Conservation (phyloP, 2,329 filamentous ascomycete genomes). For the Podosphaera leucotricha region DNA sequence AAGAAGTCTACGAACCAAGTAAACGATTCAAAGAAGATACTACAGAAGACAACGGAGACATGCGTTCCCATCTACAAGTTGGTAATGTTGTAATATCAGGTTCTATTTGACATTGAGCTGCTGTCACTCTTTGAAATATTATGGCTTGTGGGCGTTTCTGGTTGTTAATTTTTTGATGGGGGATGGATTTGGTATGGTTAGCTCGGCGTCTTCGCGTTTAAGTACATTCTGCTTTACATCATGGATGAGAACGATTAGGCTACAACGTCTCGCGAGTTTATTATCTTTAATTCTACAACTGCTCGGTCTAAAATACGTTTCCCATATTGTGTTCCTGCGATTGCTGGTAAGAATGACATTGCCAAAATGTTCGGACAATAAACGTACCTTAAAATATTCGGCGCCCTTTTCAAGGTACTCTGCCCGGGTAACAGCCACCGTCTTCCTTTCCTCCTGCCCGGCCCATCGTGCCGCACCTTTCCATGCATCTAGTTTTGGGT, state of each 20-base stretch:
- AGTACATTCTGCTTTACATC: background rate
- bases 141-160: conserved; percentile 3
- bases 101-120: conserved; percentile 7
- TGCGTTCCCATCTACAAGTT: conserved; percentile 25
- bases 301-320: conserved; percentile 25
- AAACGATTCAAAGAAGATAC: conserved; percentile 19
- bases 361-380: background rate
- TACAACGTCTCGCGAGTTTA: background rate
- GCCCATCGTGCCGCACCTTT: conserved; percentile 78
- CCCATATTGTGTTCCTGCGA: conserved; percentile 40
- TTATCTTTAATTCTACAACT: conserved; percentile 1
- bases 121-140: conserved; percentile 1
- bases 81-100: conserved; percentile 15
- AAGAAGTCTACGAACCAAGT: conserved; percentile 8
- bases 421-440: conserved; percentile 46
- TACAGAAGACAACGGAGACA: conserved; percentile 28
- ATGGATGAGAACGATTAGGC: background rate
- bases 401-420: conserved; percentile 83
- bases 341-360: conserved; percentile 2
- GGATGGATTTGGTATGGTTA: background rate
- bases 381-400: conserved; percentile 63
- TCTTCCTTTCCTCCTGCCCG: conserved; percentile 30
- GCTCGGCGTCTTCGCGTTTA: background rate
- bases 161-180: background rate
- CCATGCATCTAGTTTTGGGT: conserved; percentile 77